Conservation (phyloP, 2,329 filamentous ascomycete genomes). For the Sphaceloma murrayae region DNA sequence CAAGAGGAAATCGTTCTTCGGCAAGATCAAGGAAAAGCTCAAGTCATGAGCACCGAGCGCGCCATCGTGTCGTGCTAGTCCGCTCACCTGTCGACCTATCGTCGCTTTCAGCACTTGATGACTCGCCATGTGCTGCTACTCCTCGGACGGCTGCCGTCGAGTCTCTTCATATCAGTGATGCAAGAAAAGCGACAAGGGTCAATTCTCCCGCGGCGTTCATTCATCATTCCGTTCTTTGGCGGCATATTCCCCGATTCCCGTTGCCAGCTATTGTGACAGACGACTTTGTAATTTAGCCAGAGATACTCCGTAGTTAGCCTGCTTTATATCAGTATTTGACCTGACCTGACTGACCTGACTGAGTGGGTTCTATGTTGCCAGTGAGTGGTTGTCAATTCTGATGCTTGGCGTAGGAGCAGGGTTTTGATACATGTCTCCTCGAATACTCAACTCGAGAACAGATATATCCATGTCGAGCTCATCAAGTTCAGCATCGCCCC, state of each 20-base stretch:
- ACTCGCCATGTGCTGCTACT: too few relatives aligned
- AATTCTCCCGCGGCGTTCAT: conserved; percentile 7
- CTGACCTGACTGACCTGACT: neutral
- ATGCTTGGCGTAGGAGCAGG: too few relatives aligned
- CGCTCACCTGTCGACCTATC: neutral
- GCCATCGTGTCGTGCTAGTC: neutral
- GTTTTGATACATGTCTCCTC: neutral
- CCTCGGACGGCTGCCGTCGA: too few relatives aligned
- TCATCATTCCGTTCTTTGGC: neutral
- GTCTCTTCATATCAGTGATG: too few relatives aligned
- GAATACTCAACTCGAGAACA: too few relatives aligned
- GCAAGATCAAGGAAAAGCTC: conserved; percentile 42
- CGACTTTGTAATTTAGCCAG: conserved; percentile 12
- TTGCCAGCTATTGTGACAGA: conserved; percentile 2
- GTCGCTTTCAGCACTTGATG: neutral
- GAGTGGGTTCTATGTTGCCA: too few relatives aligned
- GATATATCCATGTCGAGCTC: too few relatives aligned
- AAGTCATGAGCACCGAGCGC: conserved; percentile 21
- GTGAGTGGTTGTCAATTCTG: too few relatives aligned
- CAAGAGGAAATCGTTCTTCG: conserved; percentile 40
- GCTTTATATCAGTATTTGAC: neutral
- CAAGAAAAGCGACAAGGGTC: neutral
- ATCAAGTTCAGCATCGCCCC: too few relatives aligned
- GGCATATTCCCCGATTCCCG: conserved; percentile 5
- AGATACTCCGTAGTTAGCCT: conserved; percentile 12